Conservation (phyloP, 371 early-diverging fungal genomes). For the Rhizopus sp. region DNA sequence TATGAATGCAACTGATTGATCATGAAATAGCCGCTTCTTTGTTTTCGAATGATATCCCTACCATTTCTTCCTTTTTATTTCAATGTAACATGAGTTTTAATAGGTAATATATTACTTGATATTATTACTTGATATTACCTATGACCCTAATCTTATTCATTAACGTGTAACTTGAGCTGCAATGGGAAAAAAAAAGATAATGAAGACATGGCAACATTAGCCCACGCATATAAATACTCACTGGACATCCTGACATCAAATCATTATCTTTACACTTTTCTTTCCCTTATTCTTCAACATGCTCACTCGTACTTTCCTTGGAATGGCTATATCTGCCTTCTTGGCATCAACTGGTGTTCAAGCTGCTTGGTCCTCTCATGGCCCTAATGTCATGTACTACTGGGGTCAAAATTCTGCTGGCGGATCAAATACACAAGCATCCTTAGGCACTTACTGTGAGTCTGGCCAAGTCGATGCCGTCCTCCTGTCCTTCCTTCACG, state of each 20-base stretch:
- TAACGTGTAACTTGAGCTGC: too few relatives aligned
- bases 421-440: slow-evolving; percentile 27
- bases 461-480: slow-evolving; percentile 50
- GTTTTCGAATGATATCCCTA: too few relatives aligned
- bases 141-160: too few relatives aligned
- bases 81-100: too few relatives aligned
- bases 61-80: too few relatives aligned
- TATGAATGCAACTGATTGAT: too few relatives aligned
- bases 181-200: too few relatives aligned
- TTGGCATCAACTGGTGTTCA: slow-evolving; percentile 14
- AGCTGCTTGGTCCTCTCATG: slow-evolving; percentile 15
- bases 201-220: too few relatives aligned
- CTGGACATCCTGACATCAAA: too few relatives aligned
- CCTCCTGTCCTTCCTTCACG: slow-evolving; percentile 60
- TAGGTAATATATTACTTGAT: too few relatives aligned
- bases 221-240: neutral
- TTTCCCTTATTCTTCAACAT: slow-evolving; percentile 17
- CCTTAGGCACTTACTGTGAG: slow-evolving; percentile 63
- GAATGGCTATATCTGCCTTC: slow-evolving; percentile 8
- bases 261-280: neutral
- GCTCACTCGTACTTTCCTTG: slow-evolving; percentile 7
- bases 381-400: slow-evolving; percentile 30
- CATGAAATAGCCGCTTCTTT: too few relatives aligned
- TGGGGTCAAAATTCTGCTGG: slow-evolving; percentile 45
- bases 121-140: too few relatives aligned